Evolutionary conservation across 129 eudicot species (phyloP).

Genomic region (Artemisia argyi): DNA sequence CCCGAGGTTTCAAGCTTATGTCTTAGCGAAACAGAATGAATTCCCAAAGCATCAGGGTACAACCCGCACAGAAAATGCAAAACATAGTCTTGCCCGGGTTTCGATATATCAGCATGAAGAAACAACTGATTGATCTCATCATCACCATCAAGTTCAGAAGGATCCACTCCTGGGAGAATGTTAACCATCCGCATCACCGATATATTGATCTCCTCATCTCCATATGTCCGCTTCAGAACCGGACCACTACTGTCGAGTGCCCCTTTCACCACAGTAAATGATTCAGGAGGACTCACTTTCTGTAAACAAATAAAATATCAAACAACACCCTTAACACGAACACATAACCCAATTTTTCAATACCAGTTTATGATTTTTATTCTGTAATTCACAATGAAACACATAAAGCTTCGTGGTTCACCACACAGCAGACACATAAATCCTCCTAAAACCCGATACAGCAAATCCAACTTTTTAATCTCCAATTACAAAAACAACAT

Average conservation of each 20-base stretch:
- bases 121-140: constrained; percentile 77
- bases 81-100: constrained; percentile 59
- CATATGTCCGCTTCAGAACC: constrained; percentile 53
- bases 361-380: too few relatives aligned
- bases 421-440: too few relatives aligned
- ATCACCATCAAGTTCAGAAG: constrained; percentile 48
- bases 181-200: constrained; percentile 79
- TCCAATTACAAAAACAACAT: too few relatives aligned
- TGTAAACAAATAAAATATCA: constrained; percentile 28
- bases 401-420: too few relatives aligned
- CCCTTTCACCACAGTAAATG: constrained; percentile 75
- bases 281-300: constrained; percentile 82
- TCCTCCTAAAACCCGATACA: too few relatives aligned
- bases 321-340: neutral
- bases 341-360: neutral
- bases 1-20: constrained; percentile 55
- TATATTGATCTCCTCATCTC: constrained; percentile 76
- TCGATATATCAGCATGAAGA: constrained; percentile 74
- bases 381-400: too few relatives aligned
- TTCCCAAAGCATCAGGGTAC: constrained; percentile 91
- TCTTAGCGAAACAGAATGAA: constrained; percentile 80
- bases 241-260: constrained; percentile 75
- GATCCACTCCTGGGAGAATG: constrained; percentile 48
- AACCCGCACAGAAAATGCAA: constrained; percentile 85
- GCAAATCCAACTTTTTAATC: too few relatives aligned